These are phyloP conservation scores for Papilionanthe hybrid DNA, from an alignment of 116 monocot genomes.

Conservation along the genomic window DNA sequence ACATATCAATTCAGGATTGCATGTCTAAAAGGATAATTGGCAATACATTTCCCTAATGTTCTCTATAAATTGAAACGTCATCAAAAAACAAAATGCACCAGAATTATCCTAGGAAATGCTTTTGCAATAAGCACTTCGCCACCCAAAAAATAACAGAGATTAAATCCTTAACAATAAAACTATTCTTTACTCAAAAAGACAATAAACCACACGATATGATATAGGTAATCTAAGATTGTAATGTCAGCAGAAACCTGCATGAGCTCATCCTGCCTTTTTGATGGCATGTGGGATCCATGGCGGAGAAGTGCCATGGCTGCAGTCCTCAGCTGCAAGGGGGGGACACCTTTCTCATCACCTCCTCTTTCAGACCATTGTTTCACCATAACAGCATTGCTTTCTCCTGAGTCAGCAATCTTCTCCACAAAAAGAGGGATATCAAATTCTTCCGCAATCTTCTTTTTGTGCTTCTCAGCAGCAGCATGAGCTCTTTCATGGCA, in stretches of 20 bases:
- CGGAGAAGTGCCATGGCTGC: constrained; percentile 96
- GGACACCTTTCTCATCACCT: constrained; percentile 47
- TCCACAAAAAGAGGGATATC: constrained; percentile 77
- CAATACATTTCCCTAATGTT: background rate
- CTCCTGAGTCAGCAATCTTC: constrained; percentile 58
- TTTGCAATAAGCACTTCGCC: background rate
- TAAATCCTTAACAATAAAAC: background rate
- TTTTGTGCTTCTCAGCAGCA: constrained; percentile 93
- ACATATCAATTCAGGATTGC: too few species aligned
- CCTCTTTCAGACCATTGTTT: constrained; percentile 8
- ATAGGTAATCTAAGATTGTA: background rate
- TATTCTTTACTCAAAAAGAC: constrained; percentile 1
- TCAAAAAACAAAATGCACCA: background rate
- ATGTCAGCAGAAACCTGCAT: constrained; percentile 34
- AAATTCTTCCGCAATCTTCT: constrained; percentile 68
- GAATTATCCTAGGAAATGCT: background rate
- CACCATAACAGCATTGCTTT: constrained; percentile 32
- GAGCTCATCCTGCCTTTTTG: constrained; percentile 56
- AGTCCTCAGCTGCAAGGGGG: constrained; percentile 81
- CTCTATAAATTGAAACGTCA: background rate
- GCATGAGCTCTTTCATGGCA: constrained; percentile 93
- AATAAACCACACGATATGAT: background rate
- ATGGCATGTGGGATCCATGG: constrained; percentile 82
- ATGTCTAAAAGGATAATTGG: too few species aligned
- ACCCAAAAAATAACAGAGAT: background rate